These are phyloP conservation scores for Elsinoe ampelina DNA, from an alignment of 2,329 filamentous ascomycete genomes.

Conservation along the genomic window DNA sequence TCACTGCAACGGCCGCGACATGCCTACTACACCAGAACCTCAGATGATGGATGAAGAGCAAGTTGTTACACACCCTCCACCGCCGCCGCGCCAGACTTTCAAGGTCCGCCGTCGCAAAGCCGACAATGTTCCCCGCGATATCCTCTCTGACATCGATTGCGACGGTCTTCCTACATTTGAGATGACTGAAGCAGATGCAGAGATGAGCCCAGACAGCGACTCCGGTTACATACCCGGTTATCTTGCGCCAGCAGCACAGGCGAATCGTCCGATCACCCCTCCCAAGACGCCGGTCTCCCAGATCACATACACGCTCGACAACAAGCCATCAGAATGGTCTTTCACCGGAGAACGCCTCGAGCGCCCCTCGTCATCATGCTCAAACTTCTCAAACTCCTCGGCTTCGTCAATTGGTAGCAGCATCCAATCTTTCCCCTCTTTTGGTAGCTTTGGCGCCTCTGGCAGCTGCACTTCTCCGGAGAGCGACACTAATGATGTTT, in stretches of 20 bases:
- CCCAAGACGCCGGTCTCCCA: conserved; percentile 42
- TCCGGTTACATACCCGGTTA: conserved; percentile 25
- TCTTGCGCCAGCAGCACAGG: conserved; percentile 34
- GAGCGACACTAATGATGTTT: conserved; percentile 48
- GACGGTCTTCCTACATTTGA: conserved; percentile 42
- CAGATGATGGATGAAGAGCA: conserved; percentile 18
- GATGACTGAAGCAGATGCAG: conserved; percentile 32
- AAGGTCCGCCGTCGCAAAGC: conserved; percentile 40
- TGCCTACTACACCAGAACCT: conserved; percentile 35
- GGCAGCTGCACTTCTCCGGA: conserved; percentile 54
- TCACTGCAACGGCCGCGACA: conserved; percentile 37
- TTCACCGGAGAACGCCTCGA: conserved; percentile 34
- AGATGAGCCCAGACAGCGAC: conserved; percentile 24
- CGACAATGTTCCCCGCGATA: conserved; percentile 19
- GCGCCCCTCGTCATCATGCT: conserved; percentile 50
- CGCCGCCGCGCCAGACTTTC: conserved; percentile 39
- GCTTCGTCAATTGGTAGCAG: conserved; percentile 51
- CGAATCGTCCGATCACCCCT: conserved; percentile 33
- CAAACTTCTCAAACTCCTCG: conserved; percentile 53
- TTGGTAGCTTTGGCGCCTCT: conserved; percentile 33
- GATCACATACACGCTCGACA: conserved; percentile 26
- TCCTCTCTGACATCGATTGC: conserved; percentile 20
- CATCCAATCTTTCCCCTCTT: conserved; percentile 46
- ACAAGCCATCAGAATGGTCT: conserved; percentile 19
- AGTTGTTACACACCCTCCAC: conserved; percentile 28